Base-by-base conservation (phyloP, 2,329 filamentous ascomycete species). In the Diaporthe sp. region DNA sequence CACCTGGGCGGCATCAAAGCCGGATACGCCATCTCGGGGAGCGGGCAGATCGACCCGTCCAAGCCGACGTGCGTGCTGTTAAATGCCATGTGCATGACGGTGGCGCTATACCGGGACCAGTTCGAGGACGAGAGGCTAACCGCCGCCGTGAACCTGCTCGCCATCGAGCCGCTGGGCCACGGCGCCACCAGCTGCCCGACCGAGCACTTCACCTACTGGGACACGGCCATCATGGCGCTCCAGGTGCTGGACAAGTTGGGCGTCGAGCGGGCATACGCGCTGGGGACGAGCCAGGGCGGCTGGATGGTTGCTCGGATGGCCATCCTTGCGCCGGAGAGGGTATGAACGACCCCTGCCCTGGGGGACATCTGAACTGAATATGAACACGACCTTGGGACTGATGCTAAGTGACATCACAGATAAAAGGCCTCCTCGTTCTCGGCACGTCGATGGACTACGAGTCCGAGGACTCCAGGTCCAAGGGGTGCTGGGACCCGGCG, bases 131-230 rank as follows among this genome's bases (percentile, higher is more conserved):
- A 81, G 65, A 75, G 77, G 1, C 83, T 90, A 31, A 85, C 84
- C 0, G 79, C 81, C 39, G 82, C 82, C 7, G 83, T 86, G 78
- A 90, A 90, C 78, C 83, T 90, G 8, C 80, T 90, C 8, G 88
- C 88, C 58, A 84, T 90, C 74, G 88, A 90, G 81, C 88, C 87
- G 1, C 84, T 90, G 0, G 88, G 88, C 74, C 88, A 90, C 78
- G 88, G 88, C 76, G 81, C 85, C 22, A 89, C 88, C 1, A 82
- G 80, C 73, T 83, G 80, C 73, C 72, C 80, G n/a, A 79, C 79
- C 0, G 87, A 89, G 78, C 86, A 88, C 75, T 90, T 88, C 78
- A 90, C 87, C 2, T 90, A 89, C 82, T 90, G 89, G 89, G 89
- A 90, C 79, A 82, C 88, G 4, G 88, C 88, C 60, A 82, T 85